Base-by-base conservation (phyloP, 306 rosid genomes). In the Notholithocarpus densiflorus region DNA sequence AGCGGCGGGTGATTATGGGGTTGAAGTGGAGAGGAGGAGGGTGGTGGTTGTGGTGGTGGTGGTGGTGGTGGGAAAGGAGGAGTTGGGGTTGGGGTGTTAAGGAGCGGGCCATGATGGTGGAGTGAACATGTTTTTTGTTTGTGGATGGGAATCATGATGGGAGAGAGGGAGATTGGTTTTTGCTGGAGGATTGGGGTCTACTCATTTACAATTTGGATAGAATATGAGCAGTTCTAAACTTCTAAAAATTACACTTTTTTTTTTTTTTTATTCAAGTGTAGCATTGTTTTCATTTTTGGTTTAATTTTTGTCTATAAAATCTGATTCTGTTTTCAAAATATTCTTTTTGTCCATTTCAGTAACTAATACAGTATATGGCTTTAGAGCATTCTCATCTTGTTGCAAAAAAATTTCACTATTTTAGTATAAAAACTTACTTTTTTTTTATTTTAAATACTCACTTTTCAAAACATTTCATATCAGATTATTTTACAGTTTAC, bases 71-170 rank as follows among this genome's bases (percentile, higher is more conserved):
- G 72, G 62, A 76, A 51, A 66, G 53, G 78, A 78, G 74, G 26
- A 77, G 76, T 5, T 77, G 76, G 11, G 75, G 78, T 54, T 79
- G 45, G 3, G 79, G 83, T 2, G 82, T 60, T 17, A 86, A 72
- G 62, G 88, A 77, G 84, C 21, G 74, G 77, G 77, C 88, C 97
- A 92, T 92, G 77, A 75, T 81, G 81, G 7, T 31, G 68, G n/a
- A 55, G 78, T 24, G 81, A 81, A 14, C 72, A 82, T 74, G 43
- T 12, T 3, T 26, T 61, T 14, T 61, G 9, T 1, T 48, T 13
- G 5, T 27, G 73, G 27, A 54, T 45, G 56, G 68, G 74, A 57
- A 24, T n/a, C 26, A 37, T 21, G 31, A 24, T 54, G 19, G 70
- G 18, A 19, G 65, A 37, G 69, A 13, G 52, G 27, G 40, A 2